Conservation (phyloP, 306 rosid genomes). For the Hippophae gyantsensis region DNA sequence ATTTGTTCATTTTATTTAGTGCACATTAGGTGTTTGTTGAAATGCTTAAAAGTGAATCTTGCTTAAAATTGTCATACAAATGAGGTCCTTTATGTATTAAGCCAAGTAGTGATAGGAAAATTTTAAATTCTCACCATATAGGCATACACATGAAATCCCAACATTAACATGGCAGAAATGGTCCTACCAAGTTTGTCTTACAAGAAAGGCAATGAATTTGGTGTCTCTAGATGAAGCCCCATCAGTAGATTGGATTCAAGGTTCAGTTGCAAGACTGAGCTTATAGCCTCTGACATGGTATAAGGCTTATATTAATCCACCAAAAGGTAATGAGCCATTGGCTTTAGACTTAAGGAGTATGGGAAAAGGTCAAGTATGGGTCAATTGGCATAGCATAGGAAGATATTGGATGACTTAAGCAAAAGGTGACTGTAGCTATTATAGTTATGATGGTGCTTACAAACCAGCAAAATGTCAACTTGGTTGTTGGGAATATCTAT, state of each 20-base stretch:
- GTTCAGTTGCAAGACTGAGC: slow-evolving; percentile 34
- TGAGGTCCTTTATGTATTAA: too few relatives aligned
- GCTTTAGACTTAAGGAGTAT: slow-evolving; percentile 77
- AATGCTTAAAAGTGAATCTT: slow-evolving; percentile 20
- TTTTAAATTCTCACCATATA: too few relatives aligned
- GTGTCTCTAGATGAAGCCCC: slow-evolving; percentile 49
- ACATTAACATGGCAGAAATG: too few relatives aligned
- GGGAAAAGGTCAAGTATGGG: slow-evolving; percentile 99
- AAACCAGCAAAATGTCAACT: slow-evolving; percentile 46
- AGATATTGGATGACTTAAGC: slow-evolving; percentile 78
- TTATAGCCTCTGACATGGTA: slow-evolving; percentile 76
- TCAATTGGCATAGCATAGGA: slow-evolving; percentile 91
- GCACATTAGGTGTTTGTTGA: too few relatives aligned
- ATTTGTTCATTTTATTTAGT: too few relatives aligned
- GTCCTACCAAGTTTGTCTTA: too few relatives aligned
- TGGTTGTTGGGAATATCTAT: slow-evolving; percentile 30
- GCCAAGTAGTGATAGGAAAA: too few relatives aligned
- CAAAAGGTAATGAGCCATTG: slow-evolving; percentile 19
- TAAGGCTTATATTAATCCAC: slow-evolving; percentile 72
- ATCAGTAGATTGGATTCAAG: slow-evolving; percentile 62
- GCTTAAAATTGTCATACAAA: too few relatives aligned
- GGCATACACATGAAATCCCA: too few relatives aligned
- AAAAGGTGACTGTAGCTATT: slow-evolving; percentile 3
- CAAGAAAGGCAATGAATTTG: too few relatives aligned
- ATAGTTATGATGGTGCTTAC: slow-evolving; percentile 64